Conservation (phyloP, 148 eudicot species). For the Rhododendron griersonianum region DNA sequence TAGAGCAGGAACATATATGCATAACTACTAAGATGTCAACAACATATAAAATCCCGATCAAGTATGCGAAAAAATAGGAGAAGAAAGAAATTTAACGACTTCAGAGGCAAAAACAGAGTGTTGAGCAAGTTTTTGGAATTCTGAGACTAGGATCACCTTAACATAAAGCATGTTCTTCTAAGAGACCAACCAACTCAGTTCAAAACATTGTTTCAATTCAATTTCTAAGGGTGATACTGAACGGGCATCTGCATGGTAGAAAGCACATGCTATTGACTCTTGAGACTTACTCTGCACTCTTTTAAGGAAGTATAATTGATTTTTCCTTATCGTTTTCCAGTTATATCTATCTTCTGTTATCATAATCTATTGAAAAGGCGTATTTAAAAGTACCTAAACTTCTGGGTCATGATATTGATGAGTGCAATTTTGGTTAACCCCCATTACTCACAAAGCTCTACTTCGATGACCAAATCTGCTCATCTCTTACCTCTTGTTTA, state of each 20-base stretch:
- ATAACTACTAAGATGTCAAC: neutral
- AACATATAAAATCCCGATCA: neutral
- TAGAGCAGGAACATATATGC: neutral
- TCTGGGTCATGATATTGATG: neutral
- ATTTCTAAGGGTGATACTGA: neutral
- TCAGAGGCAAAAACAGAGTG: neutral
- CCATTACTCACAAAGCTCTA: neutral
- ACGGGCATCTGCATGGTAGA: neutral
- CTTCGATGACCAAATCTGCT: neutral
- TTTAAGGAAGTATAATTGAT: neutral
- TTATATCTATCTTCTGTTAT: neutral
- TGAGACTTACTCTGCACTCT: neutral
- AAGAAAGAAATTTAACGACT: neutral
- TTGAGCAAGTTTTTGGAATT: neutral
- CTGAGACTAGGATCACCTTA: neutral
- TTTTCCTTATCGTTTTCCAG: neutral
- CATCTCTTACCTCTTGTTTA: neutral
- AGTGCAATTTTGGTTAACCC: neutral
- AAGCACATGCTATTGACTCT: neutral
- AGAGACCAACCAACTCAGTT: neutral
- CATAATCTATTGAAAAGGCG: neutral
- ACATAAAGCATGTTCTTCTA: too few species aligned
- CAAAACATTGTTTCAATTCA: neutral
- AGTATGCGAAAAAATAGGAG: neutral
- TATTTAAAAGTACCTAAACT: neutral